These are phyloP conservation scores for Saturnispora zaruensis DNA, from an alignment of 805 yeast genomes.

Conservation along the genomic window DNA sequence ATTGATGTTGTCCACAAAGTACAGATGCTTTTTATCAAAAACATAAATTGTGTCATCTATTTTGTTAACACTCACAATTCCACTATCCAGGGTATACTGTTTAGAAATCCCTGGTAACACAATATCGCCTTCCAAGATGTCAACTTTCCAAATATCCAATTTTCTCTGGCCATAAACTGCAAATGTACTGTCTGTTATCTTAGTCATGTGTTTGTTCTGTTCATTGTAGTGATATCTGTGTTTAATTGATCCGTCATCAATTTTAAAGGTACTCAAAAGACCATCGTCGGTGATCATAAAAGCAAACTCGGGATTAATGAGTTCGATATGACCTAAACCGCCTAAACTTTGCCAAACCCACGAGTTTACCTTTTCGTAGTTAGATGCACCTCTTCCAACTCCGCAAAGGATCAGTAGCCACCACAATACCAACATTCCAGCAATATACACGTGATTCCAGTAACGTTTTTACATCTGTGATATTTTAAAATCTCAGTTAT, in stretches of 20 bases:
- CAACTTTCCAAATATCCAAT: slow-evolving; percentile 4
- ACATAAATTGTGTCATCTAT: slow-evolving; percentile 5
- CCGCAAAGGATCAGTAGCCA: background rate
- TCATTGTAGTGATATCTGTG: slow-evolving; percentile 24
- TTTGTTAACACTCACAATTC: slow-evolving; percentile 15
- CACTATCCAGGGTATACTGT: slow-evolving; percentile 1
- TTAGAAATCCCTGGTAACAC: background rate
- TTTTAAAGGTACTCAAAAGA: slow-evolving; percentile 23
- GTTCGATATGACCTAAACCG: background rate
- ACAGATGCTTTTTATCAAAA: slow-evolving; percentile 10
- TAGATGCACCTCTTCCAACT: background rate
- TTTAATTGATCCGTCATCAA: slow-evolving; percentile 21
- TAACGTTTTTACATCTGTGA: background rate
- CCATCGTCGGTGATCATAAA: slow-evolving; percentile 6
- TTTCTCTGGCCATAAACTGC: background rate
- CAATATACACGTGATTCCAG: background rate
- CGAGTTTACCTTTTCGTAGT: background rate
- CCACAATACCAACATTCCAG: slow-evolving; percentile 2
- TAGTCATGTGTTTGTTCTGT: background rate
- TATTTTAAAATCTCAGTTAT: background rate
- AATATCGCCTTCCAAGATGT: background rate
- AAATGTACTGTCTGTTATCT: background rate
- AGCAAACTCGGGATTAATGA: slow-evolving; percentile 12
- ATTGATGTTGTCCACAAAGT: background rate
- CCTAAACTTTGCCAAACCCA: slow-evolving; percentile 5